These are phyloP conservation scores for Saccharomyces uvarum DNA, from an alignment of 1,139 yeast species.

Conservation along the genomic window DNA sequence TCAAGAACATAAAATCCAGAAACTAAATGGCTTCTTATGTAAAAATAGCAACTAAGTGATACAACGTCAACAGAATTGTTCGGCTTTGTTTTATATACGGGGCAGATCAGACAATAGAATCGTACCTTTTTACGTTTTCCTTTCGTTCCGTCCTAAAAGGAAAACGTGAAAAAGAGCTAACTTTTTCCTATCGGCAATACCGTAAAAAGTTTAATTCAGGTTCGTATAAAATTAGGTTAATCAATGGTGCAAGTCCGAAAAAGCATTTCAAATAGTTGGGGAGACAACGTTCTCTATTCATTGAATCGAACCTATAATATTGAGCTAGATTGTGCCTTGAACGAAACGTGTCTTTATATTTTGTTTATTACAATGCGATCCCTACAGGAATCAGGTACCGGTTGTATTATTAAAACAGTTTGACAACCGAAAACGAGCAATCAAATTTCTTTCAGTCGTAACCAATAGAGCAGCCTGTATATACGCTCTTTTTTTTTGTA, in stretches of 20 bases:
- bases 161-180: background rate
- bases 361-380: background rate
- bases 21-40: background rate
- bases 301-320: background rate
- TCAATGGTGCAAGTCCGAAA: background rate
- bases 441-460: slow-evolving; percentile 14
- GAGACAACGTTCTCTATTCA: background rate
- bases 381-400: background rate
- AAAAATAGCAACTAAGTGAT: background rate
- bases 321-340: background rate
- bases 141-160: background rate
- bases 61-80: background rate
- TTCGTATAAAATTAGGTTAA: slow-evolving; percentile 1
- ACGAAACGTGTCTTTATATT: background rate
- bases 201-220: background rate
- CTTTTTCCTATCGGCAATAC: background rate
- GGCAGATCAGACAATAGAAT: background rate
- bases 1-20: background rate
- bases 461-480: slow-evolving; percentile 17
- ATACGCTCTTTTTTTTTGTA: slow-evolving; percentile 7
- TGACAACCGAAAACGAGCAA: slow-evolving; percentile 14
- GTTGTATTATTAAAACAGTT: slow-evolving; percentile 7
- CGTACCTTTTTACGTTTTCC: background rate
- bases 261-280: background rate
- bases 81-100: background rate